Evolutionary conservation across 225 moss, liverwort and hornwort genomes (phyloP), one percentile per base, ranked within the genome.

Genomic region (Sphagnum tenellum): DNA sequence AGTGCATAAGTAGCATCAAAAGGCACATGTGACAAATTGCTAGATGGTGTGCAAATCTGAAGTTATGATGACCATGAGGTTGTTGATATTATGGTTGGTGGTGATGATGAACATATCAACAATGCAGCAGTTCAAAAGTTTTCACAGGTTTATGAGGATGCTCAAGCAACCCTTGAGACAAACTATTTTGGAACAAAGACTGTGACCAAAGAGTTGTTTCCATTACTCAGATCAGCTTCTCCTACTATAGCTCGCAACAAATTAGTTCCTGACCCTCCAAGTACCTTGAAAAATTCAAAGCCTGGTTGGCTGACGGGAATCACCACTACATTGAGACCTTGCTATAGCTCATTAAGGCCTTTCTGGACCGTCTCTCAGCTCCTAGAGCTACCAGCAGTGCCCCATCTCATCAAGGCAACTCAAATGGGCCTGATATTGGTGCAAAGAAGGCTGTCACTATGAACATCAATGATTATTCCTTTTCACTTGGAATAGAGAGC

Each of bases 391-490:
- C 10, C 68, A 52, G 1, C 1, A 29, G 49, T n/a, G 10, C 9
- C 65, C 68, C 62, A 55, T 57, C 75, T 66, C 76, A 61, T 56
- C 62, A 74, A 69, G 55, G 75, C 46, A 72, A 57, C 46, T 45
- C 57, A 53, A 71, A 67, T 14, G 73, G 63, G 44, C 65, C 59
- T 54, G 59, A 62, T 52, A 56, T 44, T 14, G 65, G 67, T 56
- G 69, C 61, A 58, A 52, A 60, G 2, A 78, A 82, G 58, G 59
- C 85, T 64, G 79, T 75, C 50, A 87, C 90, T 70, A 77, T 92
- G 78, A 85, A 86, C 55, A 98, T 98, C 56, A 92, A 98, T 67
- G 92, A 98, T 72, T 92, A 90, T 61, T 74, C 92, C 50, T 98
- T 92, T 66, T 87, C 92, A 48, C 72, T 98, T 64, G 86, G 75